Conservation (phyloP, 768 basidiomycete genomes). For the Tricholoma furcatifolium region DNA sequence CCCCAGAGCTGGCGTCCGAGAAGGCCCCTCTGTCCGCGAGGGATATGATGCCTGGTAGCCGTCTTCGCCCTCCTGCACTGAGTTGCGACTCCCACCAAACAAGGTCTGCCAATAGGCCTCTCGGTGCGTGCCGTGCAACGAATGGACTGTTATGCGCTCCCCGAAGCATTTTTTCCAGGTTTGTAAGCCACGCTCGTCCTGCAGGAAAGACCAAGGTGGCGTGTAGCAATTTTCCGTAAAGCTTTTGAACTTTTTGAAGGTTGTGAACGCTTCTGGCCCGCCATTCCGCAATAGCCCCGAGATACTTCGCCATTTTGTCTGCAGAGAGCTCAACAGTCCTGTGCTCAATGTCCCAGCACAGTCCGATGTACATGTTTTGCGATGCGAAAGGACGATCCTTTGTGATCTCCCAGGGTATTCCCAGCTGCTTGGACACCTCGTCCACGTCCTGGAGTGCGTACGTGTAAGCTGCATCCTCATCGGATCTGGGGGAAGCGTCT, state of each 20-base stretch:
- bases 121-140: slow-evolving; percentile 16
- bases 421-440: slow-evolving; percentile 13
- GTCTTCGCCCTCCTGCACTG: background rate
- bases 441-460: slow-evolving; percentile 29
- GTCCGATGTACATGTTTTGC: background rate
- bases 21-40: no score
- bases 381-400: slow-evolving; percentile 3
- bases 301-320: background rate
- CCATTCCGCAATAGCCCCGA: slow-evolving; percentile 21
- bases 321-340: background rate
- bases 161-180: no score
- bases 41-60: no score
- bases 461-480: slow-evolving; percentile 11
- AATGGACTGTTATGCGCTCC: slow-evolving; percentile 22
- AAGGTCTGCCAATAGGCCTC: slow-evolving; percentile 15
- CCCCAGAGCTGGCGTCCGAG: slow-evolving; percentile 29
- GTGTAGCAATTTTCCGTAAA: no score
- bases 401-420: slow-evolving; percentile 5
- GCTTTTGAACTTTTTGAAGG: slow-evolving; percentile 24
- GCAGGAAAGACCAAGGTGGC: no score
- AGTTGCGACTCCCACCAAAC: slow-evolving; percentile 24
- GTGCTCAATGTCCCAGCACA: background rate
- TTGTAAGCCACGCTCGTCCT: no score
- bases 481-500: slow-evolving; percentile 6
- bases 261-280: slow-evolving; percentile 8